phyloP scores from a whole-genome alignment of 495 filamentous ascomycete genomes.

The Astrothelium subdiscretum region DNA sequence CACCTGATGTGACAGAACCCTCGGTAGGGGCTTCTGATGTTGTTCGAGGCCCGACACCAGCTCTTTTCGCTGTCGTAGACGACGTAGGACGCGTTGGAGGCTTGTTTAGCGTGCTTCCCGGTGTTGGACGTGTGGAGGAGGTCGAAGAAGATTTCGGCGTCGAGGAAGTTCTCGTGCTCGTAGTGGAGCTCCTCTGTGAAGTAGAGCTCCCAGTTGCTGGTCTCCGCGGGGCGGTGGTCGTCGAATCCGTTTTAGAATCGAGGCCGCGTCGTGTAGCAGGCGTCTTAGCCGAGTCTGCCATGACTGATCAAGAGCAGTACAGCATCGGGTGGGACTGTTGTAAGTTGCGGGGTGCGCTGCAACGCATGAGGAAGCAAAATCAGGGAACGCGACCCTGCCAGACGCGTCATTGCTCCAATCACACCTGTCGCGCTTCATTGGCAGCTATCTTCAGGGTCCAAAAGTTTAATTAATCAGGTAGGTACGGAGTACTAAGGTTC shows the following conservation, averaged over 20 bases:
- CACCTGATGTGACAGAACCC: not conserved
- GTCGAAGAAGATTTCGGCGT: not conserved
- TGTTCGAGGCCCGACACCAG: not conserved
- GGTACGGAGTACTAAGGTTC: too few relatives aligned
- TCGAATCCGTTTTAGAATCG: not conserved
- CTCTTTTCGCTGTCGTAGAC: not conserved
- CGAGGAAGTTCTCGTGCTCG: not conserved
- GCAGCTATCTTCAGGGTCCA: too few relatives aligned
- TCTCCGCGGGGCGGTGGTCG: not conserved
- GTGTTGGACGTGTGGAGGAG: not conserved
- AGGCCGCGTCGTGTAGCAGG: not conserved
- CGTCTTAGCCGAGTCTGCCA: not conserved
- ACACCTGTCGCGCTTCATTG: too few relatives aligned
- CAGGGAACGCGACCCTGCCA: conserved; percentile 1
- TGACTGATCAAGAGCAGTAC: not conserved
- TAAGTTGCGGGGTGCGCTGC: not conserved
- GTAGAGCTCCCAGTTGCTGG: not conserved
- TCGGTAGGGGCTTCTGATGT: not conserved
- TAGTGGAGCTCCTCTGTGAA: not conserved
- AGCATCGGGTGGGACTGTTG: not conserved
- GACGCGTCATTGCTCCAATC: not conserved
- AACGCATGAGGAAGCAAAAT: not conserved
- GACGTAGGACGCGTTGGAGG: not conserved
- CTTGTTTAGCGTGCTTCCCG: not conserved
- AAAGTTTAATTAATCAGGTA: too few relatives aligned